These are phyloP conservation scores for Exobasidium rhododendri DNA, from an alignment of 1,284 basidiomycete species.

Conservation along the genomic window DNA sequence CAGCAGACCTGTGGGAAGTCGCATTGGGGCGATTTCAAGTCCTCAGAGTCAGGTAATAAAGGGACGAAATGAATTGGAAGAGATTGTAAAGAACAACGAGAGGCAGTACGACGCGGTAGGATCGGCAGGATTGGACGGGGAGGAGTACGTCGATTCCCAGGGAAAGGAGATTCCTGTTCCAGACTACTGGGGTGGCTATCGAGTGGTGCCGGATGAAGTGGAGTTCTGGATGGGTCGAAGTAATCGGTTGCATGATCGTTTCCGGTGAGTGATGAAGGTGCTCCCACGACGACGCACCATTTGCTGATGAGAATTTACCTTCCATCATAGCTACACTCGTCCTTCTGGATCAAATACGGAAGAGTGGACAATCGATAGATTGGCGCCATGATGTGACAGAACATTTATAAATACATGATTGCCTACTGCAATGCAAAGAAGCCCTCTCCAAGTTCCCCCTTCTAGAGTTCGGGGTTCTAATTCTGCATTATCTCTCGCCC, in stretches of 20 bases:
- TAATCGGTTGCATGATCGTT: slow-evolving; percentile 50
- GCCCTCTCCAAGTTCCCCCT: too few relatives aligned
- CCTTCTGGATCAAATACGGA: slow-evolving; percentile 22
- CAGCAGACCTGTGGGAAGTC: slow-evolving; percentile 75
- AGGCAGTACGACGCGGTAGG: slow-evolving; percentile 63
- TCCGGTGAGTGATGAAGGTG: slow-evolving; percentile 31
- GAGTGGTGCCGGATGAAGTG: slow-evolving; percentile 80
- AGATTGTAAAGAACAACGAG: slow-evolving; percentile 65
- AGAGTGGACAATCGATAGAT: slow-evolving; percentile 34
- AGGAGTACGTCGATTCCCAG: slow-evolving; percentile 19
- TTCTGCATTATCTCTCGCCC: too few relatives aligned
- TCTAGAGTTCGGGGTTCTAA: too few relatives aligned
- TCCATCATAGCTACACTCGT: slow-evolving; percentile 31
- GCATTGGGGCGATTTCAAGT: slow-evolving; percentile 88
- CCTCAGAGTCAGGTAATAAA: slow-evolving; percentile 78
- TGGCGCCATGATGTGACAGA: slow-evolving; percentile 40
- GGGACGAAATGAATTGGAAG: slow-evolving; percentile 63
- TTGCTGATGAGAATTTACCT: slow-evolving; percentile 3
- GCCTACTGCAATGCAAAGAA: too few relatives aligned
- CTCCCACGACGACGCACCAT: too few relatives aligned
- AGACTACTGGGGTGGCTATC: slow-evolving; percentile 94
- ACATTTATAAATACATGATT: too few relatives aligned
- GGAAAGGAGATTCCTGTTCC: slow-evolving; percentile 67
- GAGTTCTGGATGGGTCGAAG: slow-evolving; percentile 53
- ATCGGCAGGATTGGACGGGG: slow-evolving; percentile 49